phyloP scores from a whole-genome alignment of 2,329 filamentous ascomycete species.

The Penicillium corylophilum region DNA sequence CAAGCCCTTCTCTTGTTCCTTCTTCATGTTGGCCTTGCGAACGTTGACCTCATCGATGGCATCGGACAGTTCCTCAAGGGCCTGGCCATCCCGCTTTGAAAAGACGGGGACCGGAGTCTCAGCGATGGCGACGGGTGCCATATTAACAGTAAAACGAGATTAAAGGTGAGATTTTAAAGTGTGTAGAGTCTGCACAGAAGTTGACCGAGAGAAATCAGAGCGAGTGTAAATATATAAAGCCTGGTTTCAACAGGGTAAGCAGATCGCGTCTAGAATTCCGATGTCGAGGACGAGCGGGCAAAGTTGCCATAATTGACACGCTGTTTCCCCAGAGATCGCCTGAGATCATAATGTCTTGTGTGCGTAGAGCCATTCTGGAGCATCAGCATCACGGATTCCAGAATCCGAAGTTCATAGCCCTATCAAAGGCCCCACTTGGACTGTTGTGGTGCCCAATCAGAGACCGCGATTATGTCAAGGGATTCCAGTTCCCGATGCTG shows the following conservation, averaged over 20 bases:
- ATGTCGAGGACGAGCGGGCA: constrained; percentile 4
- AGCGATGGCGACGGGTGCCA: constrained; percentile 33
- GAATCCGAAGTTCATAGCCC: constrained; percentile 27
- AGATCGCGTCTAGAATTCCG: constrained; percentile 24
- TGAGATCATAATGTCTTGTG: constrained; percentile 16
- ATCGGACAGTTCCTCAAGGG: constrained; percentile 59
- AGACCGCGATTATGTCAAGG: constrained; percentile 11
- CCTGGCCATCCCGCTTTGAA: constrained; percentile 53
- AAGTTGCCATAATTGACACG: background rate
- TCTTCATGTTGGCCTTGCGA: constrained; percentile 56
- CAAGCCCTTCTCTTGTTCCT: constrained; percentile 35
- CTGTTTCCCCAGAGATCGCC: background rate
- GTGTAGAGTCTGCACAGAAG: constrained; percentile 2
- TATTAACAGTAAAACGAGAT: constrained; percentile 13
- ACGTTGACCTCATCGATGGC: constrained; percentile 62
- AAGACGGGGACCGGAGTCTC: constrained; percentile 23
- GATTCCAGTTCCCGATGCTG: no score
- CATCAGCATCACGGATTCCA: constrained; percentile 30
- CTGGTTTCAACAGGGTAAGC: background rate
- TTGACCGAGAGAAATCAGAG: background rate
- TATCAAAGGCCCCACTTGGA: background rate
- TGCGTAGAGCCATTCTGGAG: constrained; percentile 6
- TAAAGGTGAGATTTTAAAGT: background rate
- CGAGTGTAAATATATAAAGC: constrained; percentile 15
- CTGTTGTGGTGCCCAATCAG: background rate